A percentile compares a stretch with the other conserved stretches of the same genome.
phyloP scores from a whole-genome alignment of 2,329 filamentous ascomycete species.

The Colletotrichum nymphaeae region DNA sequence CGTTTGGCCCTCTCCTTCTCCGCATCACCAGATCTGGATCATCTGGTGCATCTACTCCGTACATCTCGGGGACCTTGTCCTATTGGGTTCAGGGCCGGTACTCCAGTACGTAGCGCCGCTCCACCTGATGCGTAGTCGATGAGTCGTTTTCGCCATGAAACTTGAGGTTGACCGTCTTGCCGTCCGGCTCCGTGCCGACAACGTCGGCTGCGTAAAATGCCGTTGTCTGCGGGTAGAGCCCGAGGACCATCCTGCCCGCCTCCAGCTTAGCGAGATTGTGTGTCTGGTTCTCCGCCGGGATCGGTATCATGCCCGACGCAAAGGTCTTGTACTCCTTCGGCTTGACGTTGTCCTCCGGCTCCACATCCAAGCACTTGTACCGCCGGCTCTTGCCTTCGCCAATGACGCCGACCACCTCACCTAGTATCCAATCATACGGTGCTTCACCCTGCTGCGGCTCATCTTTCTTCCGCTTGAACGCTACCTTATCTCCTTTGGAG shows the following conservation, averaged over 20 bases:
- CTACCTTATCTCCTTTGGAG: conserved; percentile 72
- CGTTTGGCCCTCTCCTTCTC: not conserved
- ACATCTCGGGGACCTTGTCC: not conserved
- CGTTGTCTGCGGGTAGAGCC: conserved; percentile 84
- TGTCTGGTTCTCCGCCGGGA: conserved; percentile 66
- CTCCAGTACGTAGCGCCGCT: conserved; percentile 81
- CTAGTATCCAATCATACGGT: conserved; percentile 76
- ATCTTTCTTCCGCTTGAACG: conserved; percentile 70
- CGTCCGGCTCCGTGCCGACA: conserved; percentile 71
- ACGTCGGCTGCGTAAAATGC: conserved; percentile 89
- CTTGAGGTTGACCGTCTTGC: conserved; percentile 70
- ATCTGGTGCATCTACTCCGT: too few species aligned
- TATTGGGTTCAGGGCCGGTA: conserved; percentile 58
- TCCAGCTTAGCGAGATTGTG: conserved; percentile 70
- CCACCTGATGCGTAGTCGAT: conserved; percentile 80
- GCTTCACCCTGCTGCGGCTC: conserved; percentile 56
- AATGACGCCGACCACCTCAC: conserved; percentile 79
- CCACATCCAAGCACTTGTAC: conserved; percentile 84
- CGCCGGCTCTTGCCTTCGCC: conserved; percentile 82
- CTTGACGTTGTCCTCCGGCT: conserved; percentile 77
- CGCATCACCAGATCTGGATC: not conserved
- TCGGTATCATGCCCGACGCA: conserved; percentile 81
- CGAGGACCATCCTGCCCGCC: conserved; percentile 78
- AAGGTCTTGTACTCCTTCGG: conserved; percentile 77
- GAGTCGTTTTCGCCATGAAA: conserved; percentile 84